Conservation (phyloP, 2,329 filamentous ascomycete species). For the Amauroascus niger region DNA sequence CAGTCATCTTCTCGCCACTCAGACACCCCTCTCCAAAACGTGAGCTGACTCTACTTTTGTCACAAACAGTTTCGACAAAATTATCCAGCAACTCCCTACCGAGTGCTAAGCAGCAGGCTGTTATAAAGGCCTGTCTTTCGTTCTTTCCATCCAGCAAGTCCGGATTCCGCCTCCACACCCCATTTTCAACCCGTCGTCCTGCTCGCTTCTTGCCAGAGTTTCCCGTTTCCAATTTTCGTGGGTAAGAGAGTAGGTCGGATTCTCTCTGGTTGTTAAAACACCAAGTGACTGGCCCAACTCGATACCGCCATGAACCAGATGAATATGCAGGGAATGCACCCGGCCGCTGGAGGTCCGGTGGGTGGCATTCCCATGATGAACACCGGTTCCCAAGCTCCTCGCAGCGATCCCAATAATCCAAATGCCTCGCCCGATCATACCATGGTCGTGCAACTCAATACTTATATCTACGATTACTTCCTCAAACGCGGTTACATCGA, state of each 20-base stretch:
- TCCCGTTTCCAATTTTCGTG: background rate
- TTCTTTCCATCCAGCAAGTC: background rate
- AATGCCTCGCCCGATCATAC: slow-evolving; percentile 30
- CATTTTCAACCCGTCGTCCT: background rate
- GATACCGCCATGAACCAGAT: slow-evolving; percentile 46
- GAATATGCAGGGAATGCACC: slow-evolving; percentile 48
- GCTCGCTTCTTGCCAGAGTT: background rate
- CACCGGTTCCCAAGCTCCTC: slow-evolving; percentile 39
- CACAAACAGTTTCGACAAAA: background rate
- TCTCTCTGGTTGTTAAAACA: slow-evolving; percentile 24
- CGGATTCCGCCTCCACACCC: background rate
- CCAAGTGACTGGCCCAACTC: slow-evolving; percentile 28
- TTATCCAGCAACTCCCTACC: background rate
- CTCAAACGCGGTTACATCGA: slow-evolving; percentile 76
- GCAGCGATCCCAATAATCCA: slow-evolving; percentile 27
- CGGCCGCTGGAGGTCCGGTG: slow-evolving; percentile 46
- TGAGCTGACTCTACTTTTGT: background rate
- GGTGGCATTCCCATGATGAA: slow-evolving; percentile 50
- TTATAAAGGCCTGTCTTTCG: background rate
- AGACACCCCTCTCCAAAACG: background rate
- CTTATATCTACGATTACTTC: slow-evolving; percentile 65
- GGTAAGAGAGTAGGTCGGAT: slow-evolving; percentile 15
- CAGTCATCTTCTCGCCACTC: background rate
- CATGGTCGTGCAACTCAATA: slow-evolving; percentile 45
- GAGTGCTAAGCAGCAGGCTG: background rate